Evolutionary conservation across 257 asterid genomes (phyloP).

Genomic region (Linderniella brevidens): DNA sequence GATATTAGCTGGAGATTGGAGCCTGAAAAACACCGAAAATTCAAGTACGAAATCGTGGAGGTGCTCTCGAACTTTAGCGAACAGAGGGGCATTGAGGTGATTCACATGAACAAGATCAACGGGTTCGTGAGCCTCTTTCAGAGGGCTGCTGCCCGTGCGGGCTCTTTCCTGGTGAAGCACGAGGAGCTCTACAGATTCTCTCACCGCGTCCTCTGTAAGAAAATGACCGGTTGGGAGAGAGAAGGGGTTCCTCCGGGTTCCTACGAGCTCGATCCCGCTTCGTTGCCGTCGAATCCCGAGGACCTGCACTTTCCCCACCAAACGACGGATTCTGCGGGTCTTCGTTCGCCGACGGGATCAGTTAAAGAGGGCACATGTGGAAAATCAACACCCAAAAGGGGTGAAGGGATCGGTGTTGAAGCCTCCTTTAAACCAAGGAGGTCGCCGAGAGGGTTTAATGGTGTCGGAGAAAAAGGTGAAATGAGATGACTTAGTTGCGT

Average conservation of each 20-base stretch:
- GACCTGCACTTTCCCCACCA: slow-evolving; percentile 20
- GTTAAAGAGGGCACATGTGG: too few relatives aligned
- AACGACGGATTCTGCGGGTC: background rate
- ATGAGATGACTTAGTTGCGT: too few relatives aligned
- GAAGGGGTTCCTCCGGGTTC: slow-evolving; percentile 36
- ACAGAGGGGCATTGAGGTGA: slow-evolving; percentile 19
- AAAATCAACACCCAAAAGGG: too few relatives aligned
- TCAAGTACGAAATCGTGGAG: slow-evolving; percentile 40
- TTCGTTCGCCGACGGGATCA: too few relatives aligned
- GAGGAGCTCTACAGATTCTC: slow-evolving; percentile 30
- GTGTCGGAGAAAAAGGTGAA: too few relatives aligned
- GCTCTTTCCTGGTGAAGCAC: slow-evolving; percentile 14
- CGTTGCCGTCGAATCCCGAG: slow-evolving; percentile 19
- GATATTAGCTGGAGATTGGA: slow-evolving; percentile 26
- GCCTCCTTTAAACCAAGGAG: slow-evolving; percentile 1
- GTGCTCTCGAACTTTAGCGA: slow-evolving; percentile 26
- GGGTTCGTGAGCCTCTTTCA: slow-evolving; percentile 43
- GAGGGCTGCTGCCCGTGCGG: slow-evolving; percentile 12
- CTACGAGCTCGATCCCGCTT: slow-evolving; percentile 43
- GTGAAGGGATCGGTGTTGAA: slow-evolving; percentile 1
- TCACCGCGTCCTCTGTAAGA: slow-evolving; percentile 23
- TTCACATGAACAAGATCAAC: slow-evolving; percentile 27
- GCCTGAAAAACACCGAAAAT: slow-evolving; percentile 14
- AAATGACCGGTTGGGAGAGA: slow-evolving; percentile 34
- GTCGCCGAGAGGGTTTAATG: slow-evolving; percentile 15